These are phyloP conservation scores for Geoglossum glabrum DNA, from an alignment of 495 filamentous ascomycete genomes.

Conservation along the genomic window DNA sequence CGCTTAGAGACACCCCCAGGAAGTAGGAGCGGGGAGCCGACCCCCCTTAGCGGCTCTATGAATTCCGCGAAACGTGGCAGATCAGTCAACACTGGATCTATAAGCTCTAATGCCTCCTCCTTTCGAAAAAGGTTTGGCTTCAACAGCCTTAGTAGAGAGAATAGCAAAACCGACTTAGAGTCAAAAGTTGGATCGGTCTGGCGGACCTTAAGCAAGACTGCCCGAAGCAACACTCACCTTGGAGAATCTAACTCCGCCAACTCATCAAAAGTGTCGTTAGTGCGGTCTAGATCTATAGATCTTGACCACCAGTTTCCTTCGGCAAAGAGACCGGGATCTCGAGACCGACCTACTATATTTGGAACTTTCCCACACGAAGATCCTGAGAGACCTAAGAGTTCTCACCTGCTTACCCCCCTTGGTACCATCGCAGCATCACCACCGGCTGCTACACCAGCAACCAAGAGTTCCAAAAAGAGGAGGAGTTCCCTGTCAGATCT, in stretches of 20 bases:
- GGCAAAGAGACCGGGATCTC: slow-evolving; percentile 20
- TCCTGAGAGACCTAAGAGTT: slow-evolving; percentile 24
- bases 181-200: slow-evolving; percentile 57
- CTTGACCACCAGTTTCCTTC: slow-evolving; percentile 29
- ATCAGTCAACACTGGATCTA: slow-evolving; percentile 32
- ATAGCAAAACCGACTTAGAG: slow-evolving; percentile 51
- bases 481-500: slow-evolving; percentile 86
- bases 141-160: slow-evolving; percentile 51
- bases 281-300: slow-evolving; percentile 70
- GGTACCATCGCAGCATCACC: slow-evolving; percentile 24
- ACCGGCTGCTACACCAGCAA: slow-evolving; percentile 7
- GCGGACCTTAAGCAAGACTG: slow-evolving; percentile 72
- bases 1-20: not conserved
- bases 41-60: slow-evolving; percentile 21
- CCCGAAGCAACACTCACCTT: slow-evolving; percentile 34
- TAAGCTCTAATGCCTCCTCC: slow-evolving; percentile 60
- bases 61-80: slow-evolving; percentile 28
- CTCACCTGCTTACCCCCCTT: slow-evolving; percentile 22
- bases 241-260: slow-evolving; percentile 28
- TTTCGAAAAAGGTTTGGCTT: slow-evolving; percentile 68
- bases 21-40: slow-evolving; percentile 1
- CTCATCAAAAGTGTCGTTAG: slow-evolving; percentile 40
- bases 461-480: slow-evolving; percentile 40
- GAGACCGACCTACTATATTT: slow-evolving; percentile 29
- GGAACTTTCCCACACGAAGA: slow-evolving; percentile 31